Evolutionary conservation across 495 filamentous ascomycete genomes (phyloP).

Genomic region (Xylaria intraflava): DNA sequence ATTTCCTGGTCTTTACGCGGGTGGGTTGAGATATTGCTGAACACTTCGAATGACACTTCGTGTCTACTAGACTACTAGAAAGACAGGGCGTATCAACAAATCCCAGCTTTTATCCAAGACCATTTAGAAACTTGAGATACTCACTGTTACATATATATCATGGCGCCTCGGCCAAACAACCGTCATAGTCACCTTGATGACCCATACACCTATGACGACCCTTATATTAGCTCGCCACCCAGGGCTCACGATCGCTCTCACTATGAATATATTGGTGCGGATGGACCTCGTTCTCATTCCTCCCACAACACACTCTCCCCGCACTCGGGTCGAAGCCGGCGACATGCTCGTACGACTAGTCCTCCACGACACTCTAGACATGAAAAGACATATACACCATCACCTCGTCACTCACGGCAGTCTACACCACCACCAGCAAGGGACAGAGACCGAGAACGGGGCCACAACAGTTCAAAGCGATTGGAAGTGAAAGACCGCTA

Average conservation of each 20-base stretch:
- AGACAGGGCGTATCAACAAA: background rate
- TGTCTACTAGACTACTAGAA: background rate
- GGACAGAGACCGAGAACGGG: background rate
- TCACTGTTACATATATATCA: constrained; percentile 3
- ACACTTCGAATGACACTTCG: background rate
- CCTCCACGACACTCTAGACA: constrained; percentile 19
- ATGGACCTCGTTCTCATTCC: constrained; percentile 13
- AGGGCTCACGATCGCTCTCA: constrained; percentile 3
- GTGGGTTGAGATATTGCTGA: constrained; percentile 4
- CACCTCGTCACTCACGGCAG: constrained; percentile 12
- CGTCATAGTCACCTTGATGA: constrained; percentile 22
- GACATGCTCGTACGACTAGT: constrained; percentile 22
- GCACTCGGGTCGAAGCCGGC: constrained; percentile 8
- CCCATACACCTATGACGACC: constrained; percentile 25
- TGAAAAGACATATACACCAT: constrained; percentile 8
- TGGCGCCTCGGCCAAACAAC: constrained; percentile 21
- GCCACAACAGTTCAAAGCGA: background rate
- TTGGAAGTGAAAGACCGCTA: constrained; percentile 11
- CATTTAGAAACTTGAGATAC: background rate
- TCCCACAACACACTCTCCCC: constrained; percentile 6
- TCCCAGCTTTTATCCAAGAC: background rate
- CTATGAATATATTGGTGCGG: constrained; percentile 27
- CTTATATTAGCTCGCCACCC: constrained; percentile 23
- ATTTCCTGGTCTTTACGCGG: too few species aligned
- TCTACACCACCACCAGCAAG: constrained; percentile 10